Conservation (phyloP, 352 stramenopile species). For the Phytophthora parvispora region DNA sequence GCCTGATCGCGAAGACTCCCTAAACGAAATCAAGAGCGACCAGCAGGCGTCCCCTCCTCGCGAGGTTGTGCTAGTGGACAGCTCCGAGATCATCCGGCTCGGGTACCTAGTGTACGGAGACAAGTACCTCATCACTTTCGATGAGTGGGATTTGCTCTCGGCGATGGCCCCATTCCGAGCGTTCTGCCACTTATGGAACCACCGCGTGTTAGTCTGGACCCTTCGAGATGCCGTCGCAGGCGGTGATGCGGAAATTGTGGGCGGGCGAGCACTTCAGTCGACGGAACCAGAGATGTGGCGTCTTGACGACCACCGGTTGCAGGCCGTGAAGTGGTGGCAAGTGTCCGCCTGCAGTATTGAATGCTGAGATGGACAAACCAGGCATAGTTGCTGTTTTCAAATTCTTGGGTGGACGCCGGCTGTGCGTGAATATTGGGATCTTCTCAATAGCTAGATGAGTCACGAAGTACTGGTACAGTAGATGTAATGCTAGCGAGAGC, state of each 20-base stretch:
- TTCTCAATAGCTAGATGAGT: no score
- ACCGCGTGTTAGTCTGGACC: constrained; percentile 15
- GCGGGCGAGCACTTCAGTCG: neutral
- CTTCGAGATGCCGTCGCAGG: neutral
- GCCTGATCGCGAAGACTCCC: neutral
- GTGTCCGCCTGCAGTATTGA: constrained; percentile 4
- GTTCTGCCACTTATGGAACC: constrained; percentile 18
- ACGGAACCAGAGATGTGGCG: constrained; percentile 16
- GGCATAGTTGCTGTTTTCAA: no score
- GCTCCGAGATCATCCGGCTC: constrained; percentile 31
- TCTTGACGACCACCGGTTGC: constrained; percentile 11
- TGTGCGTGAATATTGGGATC: no score
- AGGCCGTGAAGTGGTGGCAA: constrained; percentile 16
- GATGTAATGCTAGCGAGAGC: no score
- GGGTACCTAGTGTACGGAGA: constrained; percentile 30
- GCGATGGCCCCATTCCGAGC: constrained; percentile 3
- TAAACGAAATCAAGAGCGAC: neutral
- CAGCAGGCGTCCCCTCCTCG: no score
- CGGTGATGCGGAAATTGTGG: neutral
- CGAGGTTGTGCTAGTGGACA: constrained; percentile 7
- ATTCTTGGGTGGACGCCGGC: no score
- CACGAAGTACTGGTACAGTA: no score
- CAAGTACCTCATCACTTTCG: constrained; percentile 15
- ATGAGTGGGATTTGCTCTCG: constrained; percentile 20
- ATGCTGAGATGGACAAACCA: no score